Evolutionary conservation across 306 rosid genomes (phyloP).

Genomic region (Chamaecrista fasciculata): DNA sequence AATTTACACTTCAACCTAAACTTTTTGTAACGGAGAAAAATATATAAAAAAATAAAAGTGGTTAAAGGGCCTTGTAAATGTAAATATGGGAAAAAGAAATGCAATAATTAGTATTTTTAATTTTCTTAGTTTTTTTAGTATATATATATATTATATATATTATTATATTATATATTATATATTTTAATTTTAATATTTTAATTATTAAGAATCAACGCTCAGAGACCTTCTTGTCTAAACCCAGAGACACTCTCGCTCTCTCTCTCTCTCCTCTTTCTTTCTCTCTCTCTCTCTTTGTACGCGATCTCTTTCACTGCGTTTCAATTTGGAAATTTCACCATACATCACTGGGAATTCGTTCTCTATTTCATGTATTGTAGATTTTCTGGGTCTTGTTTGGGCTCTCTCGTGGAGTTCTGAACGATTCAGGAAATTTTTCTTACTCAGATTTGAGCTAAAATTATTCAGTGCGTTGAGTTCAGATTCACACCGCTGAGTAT

Average conservation of each 20-base stretch:
- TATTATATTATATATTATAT: no score
- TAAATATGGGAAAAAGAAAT: neutral
- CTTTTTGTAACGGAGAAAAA: no score
- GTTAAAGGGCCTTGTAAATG: neutral
- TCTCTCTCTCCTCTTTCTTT: neutral
- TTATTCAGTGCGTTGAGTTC: conserved; percentile 44
- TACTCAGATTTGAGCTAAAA: conserved; percentile 55
- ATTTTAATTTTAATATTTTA: neutral
- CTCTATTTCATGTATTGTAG: conserved; percentile 41
- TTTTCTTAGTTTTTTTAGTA: neutral
- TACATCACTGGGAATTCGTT: conserved; percentile 46
- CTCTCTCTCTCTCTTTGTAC: conserved; percentile 21
- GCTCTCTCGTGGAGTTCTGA: conserved; percentile 30
- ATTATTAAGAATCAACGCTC: conserved; percentile 41
- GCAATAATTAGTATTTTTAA: conserved; percentile 22
- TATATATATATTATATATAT: no score
- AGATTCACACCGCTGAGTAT: conserved; percentile 47
- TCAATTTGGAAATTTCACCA: conserved; percentile 44
- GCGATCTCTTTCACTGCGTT: conserved; percentile 62
- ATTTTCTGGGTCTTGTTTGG: conserved; percentile 36
- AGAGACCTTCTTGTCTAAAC: conserved; percentile 40
- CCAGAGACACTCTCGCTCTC: neutral
- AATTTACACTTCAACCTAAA: no score
- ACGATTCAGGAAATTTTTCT: conserved; percentile 29
- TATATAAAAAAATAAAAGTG: neutral